Conservation (phyloP, 805 yeast species). For the Yamadazyma ubonensis region DNA sequence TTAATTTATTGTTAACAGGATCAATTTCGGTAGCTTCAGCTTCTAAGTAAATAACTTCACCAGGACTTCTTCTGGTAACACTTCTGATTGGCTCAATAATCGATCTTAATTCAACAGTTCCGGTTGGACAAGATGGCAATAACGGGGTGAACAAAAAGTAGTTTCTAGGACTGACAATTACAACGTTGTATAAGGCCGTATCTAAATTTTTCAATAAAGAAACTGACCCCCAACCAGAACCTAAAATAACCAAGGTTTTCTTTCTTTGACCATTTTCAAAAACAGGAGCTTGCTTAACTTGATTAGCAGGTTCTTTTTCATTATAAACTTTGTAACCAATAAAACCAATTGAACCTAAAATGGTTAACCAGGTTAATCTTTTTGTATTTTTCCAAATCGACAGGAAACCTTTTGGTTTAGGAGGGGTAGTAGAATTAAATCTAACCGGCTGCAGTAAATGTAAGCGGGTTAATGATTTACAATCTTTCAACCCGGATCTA, state of each 20-base stretch:
- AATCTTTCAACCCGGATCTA: neutral
- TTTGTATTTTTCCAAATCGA: conserved; percentile 49
- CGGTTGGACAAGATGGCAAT: conserved; percentile 92
- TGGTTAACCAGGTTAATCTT: conserved; percentile 47
- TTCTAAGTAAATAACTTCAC: conserved; percentile 80
- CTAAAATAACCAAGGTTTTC: conserved; percentile 76
- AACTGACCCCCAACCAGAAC: conserved; percentile 95
- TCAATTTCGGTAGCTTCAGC: conserved; percentile 88
- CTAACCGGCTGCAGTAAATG: too few relatives aligned
- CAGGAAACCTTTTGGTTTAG: conserved; percentile 20
- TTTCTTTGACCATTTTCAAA: conserved; percentile 58
- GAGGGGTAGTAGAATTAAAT: conserved; percentile 13
- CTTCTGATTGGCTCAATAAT: conserved; percentile 91
- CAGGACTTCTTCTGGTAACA: conserved; percentile 74
- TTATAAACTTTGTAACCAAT: conserved; percentile 55
- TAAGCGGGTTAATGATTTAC: too few relatives aligned
- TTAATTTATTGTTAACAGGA: conserved; percentile 62
- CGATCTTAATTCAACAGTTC: conserved; percentile 85
- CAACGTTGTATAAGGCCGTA: conserved; percentile 82
- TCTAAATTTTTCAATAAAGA: conserved; percentile 82
- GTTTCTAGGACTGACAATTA: conserved; percentile 90
- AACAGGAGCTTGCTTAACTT: conserved; percentile 57
- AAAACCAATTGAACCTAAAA: conserved; percentile 54
- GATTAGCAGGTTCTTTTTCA: conserved; percentile 61
- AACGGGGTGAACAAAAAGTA: conserved; percentile 95